A percentile compares a stretch with the other conserved stretches of the same genome.
Conservation (phyloP, 805 yeast species). For the Lipomyces yamanashiensis region DNA sequence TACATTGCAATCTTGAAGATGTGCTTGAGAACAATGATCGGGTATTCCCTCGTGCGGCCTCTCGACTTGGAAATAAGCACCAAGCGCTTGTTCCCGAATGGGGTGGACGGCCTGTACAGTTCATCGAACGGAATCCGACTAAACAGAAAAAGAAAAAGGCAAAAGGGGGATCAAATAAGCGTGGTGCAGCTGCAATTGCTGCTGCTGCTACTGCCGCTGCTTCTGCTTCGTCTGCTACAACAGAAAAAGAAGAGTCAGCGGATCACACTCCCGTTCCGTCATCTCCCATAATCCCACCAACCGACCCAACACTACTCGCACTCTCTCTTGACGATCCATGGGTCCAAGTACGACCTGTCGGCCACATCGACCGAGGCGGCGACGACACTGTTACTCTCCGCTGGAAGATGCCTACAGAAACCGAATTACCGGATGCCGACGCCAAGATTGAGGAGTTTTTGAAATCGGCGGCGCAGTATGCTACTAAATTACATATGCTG, state of each 20-base stretch:
- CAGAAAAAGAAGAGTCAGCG: constrained; percentile 49
- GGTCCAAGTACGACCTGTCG: constrained; percentile 78
- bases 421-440: constrained; percentile 39
- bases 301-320: constrained; percentile 30
- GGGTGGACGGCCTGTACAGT: constrained; percentile 67
- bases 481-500: constrained; percentile 57
- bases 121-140: constrained; percentile 41
- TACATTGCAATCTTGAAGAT: constrained; percentile 74
- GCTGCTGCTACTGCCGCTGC: no score
- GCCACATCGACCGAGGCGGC: constrained; percentile 83
- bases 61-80: constrained; percentile 72
- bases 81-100: constrained; percentile 67
- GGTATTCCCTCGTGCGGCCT: constrained; percentile 79
- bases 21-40: constrained; percentile 77
- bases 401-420: constrained; percentile 59
- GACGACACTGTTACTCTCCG: constrained; percentile 63
- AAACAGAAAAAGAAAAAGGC: constrained; percentile 41
- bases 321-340: constrained; percentile 60
- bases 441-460: constrained; percentile 59
- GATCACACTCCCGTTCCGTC: constrained; percentile 19
- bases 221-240: no score
- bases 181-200: background rate
- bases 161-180: constrained; percentile 17
- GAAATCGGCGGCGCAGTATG: constrained; percentile 58
- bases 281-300: constrained; percentile 48